A percentile compares a stretch with the other conserved stretches of the same genome.
Conservation (phyloP, 2,329 filamentous ascomycete species). For the Trichoderma aggressivum region DNA sequence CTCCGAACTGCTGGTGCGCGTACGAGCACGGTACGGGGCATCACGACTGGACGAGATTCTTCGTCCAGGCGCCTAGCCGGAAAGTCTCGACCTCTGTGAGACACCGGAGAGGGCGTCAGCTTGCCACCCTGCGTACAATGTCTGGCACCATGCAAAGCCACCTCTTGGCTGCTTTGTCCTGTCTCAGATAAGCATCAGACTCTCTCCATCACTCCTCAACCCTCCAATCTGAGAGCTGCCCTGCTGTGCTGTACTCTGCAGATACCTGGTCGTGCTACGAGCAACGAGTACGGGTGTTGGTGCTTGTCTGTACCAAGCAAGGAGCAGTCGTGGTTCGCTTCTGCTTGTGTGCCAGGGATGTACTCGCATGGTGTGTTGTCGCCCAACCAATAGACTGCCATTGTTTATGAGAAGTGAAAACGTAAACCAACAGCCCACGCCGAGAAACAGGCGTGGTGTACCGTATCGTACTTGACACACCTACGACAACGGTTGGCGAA, state of each 20-base stretch:
- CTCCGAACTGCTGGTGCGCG: background rate
- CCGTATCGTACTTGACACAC: background rate
- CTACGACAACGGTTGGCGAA: background rate
- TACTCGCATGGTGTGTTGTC: background rate
- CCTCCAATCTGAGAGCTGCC: background rate
- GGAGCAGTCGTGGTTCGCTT: background rate
- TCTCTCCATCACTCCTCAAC: background rate
- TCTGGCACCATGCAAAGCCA: conserved; percentile 15
- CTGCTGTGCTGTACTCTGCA: background rate
- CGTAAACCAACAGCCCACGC: conserved; percentile 6
- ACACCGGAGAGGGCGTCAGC: conserved; percentile 14
- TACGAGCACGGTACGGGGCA: background rate
- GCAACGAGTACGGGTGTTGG: background rate
- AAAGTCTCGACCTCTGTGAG: conserved; percentile 10
- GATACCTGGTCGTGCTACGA: too few relatives aligned
- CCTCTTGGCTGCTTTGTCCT: conserved; percentile 15
- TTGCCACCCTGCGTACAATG: conserved; percentile 15
- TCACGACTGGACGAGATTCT: background rate
- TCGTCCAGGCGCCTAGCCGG: background rate
- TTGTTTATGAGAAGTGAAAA: conserved; percentile 14
- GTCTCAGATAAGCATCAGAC: conserved; percentile 15
- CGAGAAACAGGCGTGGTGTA: background rate
- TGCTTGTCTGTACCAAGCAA: background rate
- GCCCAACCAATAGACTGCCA: background rate
- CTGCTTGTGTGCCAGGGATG: background rate